These are phyloP conservation scores for Lasiodiplodia hormozganensis DNA, from an alignment of 2,329 filamentous ascomycete genomes.

Conservation along the genomic window DNA sequence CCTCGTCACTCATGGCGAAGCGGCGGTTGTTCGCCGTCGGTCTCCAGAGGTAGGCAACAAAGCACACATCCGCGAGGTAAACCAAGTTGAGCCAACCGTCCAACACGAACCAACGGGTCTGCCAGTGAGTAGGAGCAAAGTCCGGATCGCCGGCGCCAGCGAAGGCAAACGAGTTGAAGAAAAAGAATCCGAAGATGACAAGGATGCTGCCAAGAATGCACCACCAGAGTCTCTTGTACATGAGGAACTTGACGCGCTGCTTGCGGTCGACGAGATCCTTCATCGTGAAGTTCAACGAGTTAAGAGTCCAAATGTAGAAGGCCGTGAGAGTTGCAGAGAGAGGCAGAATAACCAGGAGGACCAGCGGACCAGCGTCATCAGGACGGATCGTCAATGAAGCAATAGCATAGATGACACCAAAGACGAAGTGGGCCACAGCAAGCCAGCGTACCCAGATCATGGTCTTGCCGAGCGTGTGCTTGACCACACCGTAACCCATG, in stretches of 20 bases:
- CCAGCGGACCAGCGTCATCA: slow-evolving; percentile 85
- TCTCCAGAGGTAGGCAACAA: slow-evolving; percentile 94
- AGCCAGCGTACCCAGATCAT: slow-evolving; percentile 95
- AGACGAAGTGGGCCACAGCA: slow-evolving; percentile 90
- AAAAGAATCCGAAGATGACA: slow-evolving; percentile 98
- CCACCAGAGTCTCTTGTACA: slow-evolving; percentile 99
- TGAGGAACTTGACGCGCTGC: slow-evolving; percentile 88
- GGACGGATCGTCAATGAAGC: slow-evolving; percentile 88
- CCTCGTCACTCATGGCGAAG: slow-evolving; percentile 98
- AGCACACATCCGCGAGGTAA: slow-evolving; percentile 91
- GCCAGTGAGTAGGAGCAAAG: slow-evolving; percentile 97
- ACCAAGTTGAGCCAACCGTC: slow-evolving; percentile 98
- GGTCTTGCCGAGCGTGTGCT: slow-evolving; percentile 85
- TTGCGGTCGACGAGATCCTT: slow-evolving; percentile 96
- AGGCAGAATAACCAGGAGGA: slow-evolving; percentile 91
- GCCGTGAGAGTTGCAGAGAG: slow-evolving; percentile 90
- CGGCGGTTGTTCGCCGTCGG: slow-evolving; percentile 95
- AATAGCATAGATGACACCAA: slow-evolving; percentile 91
- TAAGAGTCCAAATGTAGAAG: slow-evolving; percentile 98
- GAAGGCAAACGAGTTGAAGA: slow-evolving; percentile 96
- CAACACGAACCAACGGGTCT: slow-evolving; percentile 94
- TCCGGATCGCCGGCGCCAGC: slow-evolving; percentile 83
- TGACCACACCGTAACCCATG: slow-evolving; percentile 99
- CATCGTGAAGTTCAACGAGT: slow-evolving; percentile 91
- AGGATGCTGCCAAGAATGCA: slow-evolving; percentile 90